Evolutionary conservation across 306 rosid species (phyloP).

Genomic region (Bauhinia variegata): DNA sequence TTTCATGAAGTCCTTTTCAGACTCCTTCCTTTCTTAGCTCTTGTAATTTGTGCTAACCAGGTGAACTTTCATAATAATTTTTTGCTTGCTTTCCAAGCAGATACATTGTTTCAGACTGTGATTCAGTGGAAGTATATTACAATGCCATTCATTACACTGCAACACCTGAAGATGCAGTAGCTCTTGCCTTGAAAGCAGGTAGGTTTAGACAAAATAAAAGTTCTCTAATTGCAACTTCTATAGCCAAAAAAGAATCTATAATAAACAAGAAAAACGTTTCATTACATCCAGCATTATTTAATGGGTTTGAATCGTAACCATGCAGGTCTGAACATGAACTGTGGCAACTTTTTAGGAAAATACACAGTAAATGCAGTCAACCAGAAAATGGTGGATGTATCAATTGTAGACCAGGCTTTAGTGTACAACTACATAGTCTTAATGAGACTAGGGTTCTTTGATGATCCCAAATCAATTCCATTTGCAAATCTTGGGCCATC

Average conservation of each 20-base stretch:
- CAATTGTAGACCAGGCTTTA: slow-evolving; percentile 69
- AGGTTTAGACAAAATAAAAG: background rate
- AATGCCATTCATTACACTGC: slow-evolving; percentile 54
- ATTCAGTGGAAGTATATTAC: slow-evolving; percentile 69
- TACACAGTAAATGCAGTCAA: slow-evolving; percentile 68
- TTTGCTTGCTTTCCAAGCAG: slow-evolving; percentile 36
- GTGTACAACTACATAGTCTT: slow-evolving; percentile 72
- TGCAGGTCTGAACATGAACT: slow-evolving; percentile 84
- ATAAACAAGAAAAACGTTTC: background rate
- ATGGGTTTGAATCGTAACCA: background rate
- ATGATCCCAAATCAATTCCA: slow-evolving; percentile 58
- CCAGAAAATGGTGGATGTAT: slow-evolving; percentile 56
- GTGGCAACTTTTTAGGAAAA: slow-evolving; percentile 56
- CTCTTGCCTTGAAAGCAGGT: slow-evolving; percentile 85
- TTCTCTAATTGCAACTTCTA: slow-evolving; percentile 4
- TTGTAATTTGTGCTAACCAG: background rate
- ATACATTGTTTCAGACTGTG: slow-evolving; percentile 84
- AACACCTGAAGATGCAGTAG: slow-evolving; percentile 88
- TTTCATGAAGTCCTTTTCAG: background rate
- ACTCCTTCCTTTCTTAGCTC: background rate
- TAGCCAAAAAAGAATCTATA: background rate
- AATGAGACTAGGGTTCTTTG: slow-evolving; percentile 80
- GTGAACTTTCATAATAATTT: slow-evolving; percentile 1
- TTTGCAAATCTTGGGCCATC: slow-evolving; percentile 66
- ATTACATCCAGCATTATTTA: background rate